Evolutionary conservation across 2,329 filamentous ascomycete species (phyloP).

Genomic region (Xylariaceae sp.): DNA sequence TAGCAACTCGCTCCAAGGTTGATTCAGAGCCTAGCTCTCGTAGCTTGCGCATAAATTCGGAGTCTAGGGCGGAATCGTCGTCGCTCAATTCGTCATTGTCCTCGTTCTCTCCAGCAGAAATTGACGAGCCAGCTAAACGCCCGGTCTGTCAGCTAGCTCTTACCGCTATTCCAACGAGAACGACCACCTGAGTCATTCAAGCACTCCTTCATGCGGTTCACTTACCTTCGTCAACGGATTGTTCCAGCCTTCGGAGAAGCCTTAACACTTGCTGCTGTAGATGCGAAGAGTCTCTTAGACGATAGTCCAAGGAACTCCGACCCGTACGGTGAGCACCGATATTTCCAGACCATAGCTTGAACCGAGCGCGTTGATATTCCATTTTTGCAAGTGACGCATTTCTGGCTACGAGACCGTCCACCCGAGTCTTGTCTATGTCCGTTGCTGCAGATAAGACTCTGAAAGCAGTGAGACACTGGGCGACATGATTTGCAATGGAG

Average conservation of each 20-base stretch:
- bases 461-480: constrained; percentile 9
- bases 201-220: too few species aligned
- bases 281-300: constrained; percentile 21
- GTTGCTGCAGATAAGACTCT: constrained; percentile 2
- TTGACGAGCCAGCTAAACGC: too few species aligned
- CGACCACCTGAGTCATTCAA: too few species aligned
- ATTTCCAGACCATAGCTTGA: constrained; percentile 22
- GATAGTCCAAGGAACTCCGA: constrained; percentile 20
- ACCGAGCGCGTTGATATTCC: constrained; percentile 11
- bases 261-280: constrained; percentile 21
- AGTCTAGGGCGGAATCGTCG: constrained; percentile 5
- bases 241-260: constrained; percentile 21
- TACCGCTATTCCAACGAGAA: too few species aligned
- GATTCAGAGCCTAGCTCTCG: constrained; percentile 13
- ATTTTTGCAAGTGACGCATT: constrained; percentile 1
- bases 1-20: constrained; percentile 18
- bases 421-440: neutral
- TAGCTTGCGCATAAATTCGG: neutral
- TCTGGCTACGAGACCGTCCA: too few species aligned
- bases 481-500: constrained; percentile 11
- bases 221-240: constrained; percentile 11
- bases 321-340: constrained; percentile 20
- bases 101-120: neutral
- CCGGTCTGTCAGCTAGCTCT: too few species aligned
- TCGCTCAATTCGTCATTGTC: constrained; percentile 10